A percentile compares a stretch with the other conserved stretches of the same genome.
Conservation (phyloP, 2,329 filamentous ascomycete genomes). For the Trichoderma arundinaceum region DNA sequence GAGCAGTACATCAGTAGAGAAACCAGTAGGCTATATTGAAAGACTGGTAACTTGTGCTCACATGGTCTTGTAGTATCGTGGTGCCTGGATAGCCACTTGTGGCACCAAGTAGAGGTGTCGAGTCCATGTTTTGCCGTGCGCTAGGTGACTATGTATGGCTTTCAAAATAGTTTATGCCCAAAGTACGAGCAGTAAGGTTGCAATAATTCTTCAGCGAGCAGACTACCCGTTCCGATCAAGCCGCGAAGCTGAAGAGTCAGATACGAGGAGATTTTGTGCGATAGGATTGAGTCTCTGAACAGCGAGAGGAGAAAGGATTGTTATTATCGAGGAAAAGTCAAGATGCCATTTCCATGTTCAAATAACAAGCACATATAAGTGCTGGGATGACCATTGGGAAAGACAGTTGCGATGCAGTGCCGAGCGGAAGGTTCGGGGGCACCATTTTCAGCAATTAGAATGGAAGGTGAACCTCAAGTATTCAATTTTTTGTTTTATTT, state of each 20-base stretch:
- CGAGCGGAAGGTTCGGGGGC: slow-evolving; percentile 14
- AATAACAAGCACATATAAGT: not conserved
- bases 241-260: not conserved
- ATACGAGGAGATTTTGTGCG: not conserved
- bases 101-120: slow-evolving; percentile 44
- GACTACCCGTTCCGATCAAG: not conserved
- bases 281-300: slow-evolving; percentile 1
- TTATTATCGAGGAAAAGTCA: not conserved
- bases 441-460: not conserved
- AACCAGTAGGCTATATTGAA: not conserved
- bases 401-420: not conserved
- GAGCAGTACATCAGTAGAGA: slow-evolving; percentile 31
- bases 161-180: not conserved
- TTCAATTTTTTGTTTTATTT: not conserved
- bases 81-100: slow-evolving; percentile 42
- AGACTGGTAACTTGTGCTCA: slow-evolving; percentile 34
- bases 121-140: slow-evolving; percentile 39
- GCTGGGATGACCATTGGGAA: not conserved
- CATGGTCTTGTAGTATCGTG: slow-evolving; percentile 47
- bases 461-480: not conserved
- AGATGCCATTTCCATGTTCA: not conserved
- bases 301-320: not conserved
- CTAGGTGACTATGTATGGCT: no score
- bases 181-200: not conserved
- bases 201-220: not conserved